Evolutionary conservation across 1,139 yeast genomes (phyloP).

Genomic region (Yamadazyma taylorii): DNA sequence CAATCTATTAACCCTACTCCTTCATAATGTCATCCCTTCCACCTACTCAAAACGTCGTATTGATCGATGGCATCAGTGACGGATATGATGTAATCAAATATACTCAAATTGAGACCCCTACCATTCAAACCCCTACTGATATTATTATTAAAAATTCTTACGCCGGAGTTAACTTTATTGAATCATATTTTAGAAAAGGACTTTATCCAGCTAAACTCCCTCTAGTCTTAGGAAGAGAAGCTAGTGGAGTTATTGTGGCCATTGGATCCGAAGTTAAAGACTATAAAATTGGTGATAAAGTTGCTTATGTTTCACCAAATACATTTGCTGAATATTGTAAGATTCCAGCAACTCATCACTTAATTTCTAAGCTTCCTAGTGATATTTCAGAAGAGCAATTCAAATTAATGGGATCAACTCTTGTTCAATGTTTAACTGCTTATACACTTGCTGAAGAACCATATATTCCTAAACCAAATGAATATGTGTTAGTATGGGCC

Average conservation of each 20-base stretch:
- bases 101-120: constrained; percentile 58
- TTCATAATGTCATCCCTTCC: constrained; percentile 43
- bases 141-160: constrained; percentile 69
- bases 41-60: constrained; percentile 55
- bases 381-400: constrained; percentile 40
- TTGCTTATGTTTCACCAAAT: constrained; percentile 51
- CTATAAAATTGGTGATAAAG: constrained; percentile 69
- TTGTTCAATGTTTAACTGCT: constrained; percentile 80
- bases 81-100: constrained; percentile 39
- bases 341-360: constrained; percentile 27
- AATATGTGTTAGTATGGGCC: constrained; percentile 76
- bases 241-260: constrained; percentile 70
- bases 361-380: constrained; percentile 50
- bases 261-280: constrained; percentile 60
- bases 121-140: constrained; percentile 49
- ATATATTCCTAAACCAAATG: constrained; percentile 64
- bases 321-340: constrained; percentile 77
- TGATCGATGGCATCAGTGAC: constrained; percentile 55
- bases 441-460: constrained; percentile 67
- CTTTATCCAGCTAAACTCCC: constrained; percentile 65
- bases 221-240: constrained; percentile 76
- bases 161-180: constrained; percentile 82
- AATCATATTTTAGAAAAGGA: constrained; percentile 78
- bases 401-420: constrained; percentile 57
- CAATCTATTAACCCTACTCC: too few species aligned